Evolutionary conservation across 73 alveolate genomes (phyloP).

Genomic region (Durusdinium trenchii): DNA sequence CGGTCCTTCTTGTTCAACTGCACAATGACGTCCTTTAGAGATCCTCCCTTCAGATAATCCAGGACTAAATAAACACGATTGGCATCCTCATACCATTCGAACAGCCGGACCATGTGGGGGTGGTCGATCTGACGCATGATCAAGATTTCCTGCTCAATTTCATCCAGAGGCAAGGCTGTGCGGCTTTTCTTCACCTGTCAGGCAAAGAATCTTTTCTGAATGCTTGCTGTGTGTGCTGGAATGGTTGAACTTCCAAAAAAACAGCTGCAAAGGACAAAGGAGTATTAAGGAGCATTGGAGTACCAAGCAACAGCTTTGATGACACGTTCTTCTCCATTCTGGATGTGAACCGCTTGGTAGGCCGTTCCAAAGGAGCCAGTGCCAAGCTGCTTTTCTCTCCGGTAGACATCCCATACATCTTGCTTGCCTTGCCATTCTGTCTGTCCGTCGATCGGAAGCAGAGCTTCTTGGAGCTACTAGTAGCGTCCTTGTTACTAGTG

Average conservation of each 20-base stretch:
- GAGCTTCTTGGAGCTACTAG: background rate
- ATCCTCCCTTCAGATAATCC: conserved; percentile 87
- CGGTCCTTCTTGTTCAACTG: conserved; percentile 72
- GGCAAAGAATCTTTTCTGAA: background rate
- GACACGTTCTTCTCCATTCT: conserved; percentile 76
- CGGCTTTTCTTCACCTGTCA: conserved; percentile 83
- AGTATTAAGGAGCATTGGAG: too few species aligned
- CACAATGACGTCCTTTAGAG: conserved; percentile 72
- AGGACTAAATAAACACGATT: conserved; percentile 80
- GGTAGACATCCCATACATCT: conserved; percentile 70
- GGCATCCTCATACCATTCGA: conserved; percentile 93
- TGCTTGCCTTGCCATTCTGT: background rate
- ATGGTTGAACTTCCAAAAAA: too few species aligned
- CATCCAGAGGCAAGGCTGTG: conserved; percentile 82
- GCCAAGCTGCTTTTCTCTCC: conserved; percentile 91
- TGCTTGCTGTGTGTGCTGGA: background rate
- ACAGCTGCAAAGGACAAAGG: too few species aligned
- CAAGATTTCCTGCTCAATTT: conserved; percentile 90
- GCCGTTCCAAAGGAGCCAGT: conserved; percentile 92
- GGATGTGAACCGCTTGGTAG: conserved; percentile 75
- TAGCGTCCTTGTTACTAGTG: background rate
- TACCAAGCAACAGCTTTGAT: conserved; percentile 35
- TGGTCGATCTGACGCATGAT: conserved; percentile 91
- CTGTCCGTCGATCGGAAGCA: background rate
- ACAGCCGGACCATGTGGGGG: conserved; percentile 87